phyloP scores from a whole-genome alignment of 371 early-diverging fungal species.

The Mucor saturninus region DNA sequence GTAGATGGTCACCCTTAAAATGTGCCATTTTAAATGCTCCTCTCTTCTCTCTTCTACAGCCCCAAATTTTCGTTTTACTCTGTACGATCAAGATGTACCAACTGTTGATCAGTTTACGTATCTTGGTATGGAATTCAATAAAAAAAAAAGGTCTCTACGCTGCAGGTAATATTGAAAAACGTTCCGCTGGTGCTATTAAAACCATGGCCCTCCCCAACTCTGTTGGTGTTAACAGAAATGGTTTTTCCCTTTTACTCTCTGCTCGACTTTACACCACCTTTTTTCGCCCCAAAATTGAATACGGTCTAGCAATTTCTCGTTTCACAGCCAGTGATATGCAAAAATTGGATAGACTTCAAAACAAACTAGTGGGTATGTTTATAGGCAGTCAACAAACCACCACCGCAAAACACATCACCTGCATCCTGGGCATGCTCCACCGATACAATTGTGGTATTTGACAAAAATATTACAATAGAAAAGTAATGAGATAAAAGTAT shows the following conservation, averaged over 20 bases:
- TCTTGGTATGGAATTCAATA: slow-evolving; percentile 20
- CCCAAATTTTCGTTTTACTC: background rate
- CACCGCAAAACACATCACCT: slow-evolving; percentile 6
- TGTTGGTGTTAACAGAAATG: background rate
- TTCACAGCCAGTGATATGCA: background rate
- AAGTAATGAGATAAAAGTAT: too few relatives aligned
- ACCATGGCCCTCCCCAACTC: slow-evolving; percentile 10
- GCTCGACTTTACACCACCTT: background rate
- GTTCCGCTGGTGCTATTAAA: background rate
- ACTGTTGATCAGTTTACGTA: slow-evolving; percentile 14
- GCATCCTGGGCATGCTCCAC: background rate
- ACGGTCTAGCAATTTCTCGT: background rate
- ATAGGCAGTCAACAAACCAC: background rate
- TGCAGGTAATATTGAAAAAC: background rate
- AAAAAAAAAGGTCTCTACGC: background rate
- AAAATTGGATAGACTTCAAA: background rate
- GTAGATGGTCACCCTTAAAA: background rate
- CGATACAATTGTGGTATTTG: too few relatives aligned
- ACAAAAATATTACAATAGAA: too few relatives aligned
- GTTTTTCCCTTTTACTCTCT: slow-evolving; percentile 1
- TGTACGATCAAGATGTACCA: slow-evolving; percentile 21
- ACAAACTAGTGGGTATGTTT: background rate
- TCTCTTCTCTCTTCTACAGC: background rate
- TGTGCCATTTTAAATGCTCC: background rate
- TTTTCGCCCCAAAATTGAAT: slow-evolving; percentile 2